These are phyloP conservation scores for Solanum bukasovii DNA, from an alignment of 257 asterid species.

Conservation along the genomic window DNA sequence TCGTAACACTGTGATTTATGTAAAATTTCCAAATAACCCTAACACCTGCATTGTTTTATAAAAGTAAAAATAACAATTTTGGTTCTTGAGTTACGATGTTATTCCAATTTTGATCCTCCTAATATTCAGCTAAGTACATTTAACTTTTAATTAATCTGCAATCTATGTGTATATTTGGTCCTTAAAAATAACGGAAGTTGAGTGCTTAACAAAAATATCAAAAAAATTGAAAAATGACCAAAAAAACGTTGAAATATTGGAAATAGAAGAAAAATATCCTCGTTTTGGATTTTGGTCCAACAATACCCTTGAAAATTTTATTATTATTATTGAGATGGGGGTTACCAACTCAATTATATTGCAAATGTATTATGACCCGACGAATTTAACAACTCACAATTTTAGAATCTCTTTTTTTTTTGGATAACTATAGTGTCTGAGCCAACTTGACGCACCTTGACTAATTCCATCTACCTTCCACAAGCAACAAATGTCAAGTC, in stretches of 20 bases:
- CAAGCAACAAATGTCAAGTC: not conserved
- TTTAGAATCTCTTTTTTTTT: not conserved
- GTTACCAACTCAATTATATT: not conserved
- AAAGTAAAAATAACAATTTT: not conserved
- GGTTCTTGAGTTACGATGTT: not conserved
- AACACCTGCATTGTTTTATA: not conserved
- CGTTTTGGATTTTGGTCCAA: too few species aligned
- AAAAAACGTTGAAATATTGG: too few species aligned
- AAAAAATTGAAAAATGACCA: too few species aligned
- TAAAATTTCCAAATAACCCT: not conserved
- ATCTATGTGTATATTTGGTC: not conserved
- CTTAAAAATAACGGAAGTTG: not conserved
- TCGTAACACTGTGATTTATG: not conserved
- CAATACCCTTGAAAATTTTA: too few species aligned
- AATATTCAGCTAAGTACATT: not conserved
- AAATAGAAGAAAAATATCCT: too few species aligned
- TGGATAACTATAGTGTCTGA: not conserved
- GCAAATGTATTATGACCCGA: not conserved
- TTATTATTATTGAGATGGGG: not conserved
- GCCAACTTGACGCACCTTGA: not conserved
- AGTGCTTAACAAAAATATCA: not conserved
- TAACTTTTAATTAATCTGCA: not conserved
- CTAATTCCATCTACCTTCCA: not conserved
- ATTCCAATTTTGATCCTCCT: not conserved
- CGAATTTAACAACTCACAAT: not conserved